Evolutionary conservation across 306 rosid species (phyloP), one percentile per base, ranked within the genome.

Genomic region (Cucurbita moschata): DNA sequence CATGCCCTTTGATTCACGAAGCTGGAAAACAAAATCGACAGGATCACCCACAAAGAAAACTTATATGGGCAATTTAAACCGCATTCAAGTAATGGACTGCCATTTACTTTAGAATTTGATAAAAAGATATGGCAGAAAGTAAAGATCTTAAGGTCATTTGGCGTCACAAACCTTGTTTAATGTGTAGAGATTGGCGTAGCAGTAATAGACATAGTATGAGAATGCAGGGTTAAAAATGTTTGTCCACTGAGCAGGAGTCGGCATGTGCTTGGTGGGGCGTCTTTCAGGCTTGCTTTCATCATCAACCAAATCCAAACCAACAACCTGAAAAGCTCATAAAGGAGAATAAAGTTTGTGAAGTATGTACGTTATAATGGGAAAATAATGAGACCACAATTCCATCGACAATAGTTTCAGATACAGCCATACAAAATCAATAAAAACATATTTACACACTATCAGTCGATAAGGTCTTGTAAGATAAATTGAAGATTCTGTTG

Each of bases 211-310:
- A 67, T 94, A 94, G 79, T 94, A 94, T 23, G 98, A 94, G 86
- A 58, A 94, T 80, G 98, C 98, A 0, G 98, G 98, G 85, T 94
- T 94, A 83, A 90, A 94, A 30, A 87, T 92, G 59, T 94, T 94
- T 42, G 92, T 94, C 98, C 98, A 94, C 58, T 94, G 96, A 66
- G 89, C 88, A 75, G 98, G 98, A 5, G 97, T 94, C 11, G 92
- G 98, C 98, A 94, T 94, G 88, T 94, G 98, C 79, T 90, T 92
- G 74, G 98, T 92, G 8, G 98, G 96, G n/a, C 98, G 96, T 69
- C 98, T 86, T 86, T 92, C 96, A 63, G 98, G 96, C 78, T 92
- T 90, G 86, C 88, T 92, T 79, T 92, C 98, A 71, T 92, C 98
- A 69, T 92, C 98, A 79, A 92, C 98, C 86, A 92, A 85, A 85